These are phyloP conservation scores for Sonneratia caseolaris DNA, from an alignment of 345 rosid species.

Conservation along the genomic window DNA sequence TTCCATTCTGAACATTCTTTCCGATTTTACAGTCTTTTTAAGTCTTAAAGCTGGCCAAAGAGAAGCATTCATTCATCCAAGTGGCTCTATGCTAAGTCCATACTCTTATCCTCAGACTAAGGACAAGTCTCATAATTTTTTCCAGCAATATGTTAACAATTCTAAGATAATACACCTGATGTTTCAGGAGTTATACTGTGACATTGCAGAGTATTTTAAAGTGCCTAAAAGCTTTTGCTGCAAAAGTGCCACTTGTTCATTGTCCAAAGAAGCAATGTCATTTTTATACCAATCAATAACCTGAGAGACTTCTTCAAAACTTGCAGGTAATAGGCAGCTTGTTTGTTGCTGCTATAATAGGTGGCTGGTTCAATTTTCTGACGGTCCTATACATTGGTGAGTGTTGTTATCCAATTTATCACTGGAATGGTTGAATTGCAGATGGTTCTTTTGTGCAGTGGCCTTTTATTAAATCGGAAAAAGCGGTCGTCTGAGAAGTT, in stretches of 20 bases:
- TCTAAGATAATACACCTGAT: too few species aligned
- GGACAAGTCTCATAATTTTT: background rate
- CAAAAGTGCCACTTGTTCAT: background rate
- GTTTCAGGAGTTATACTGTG: too few species aligned
- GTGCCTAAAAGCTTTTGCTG: background rate
- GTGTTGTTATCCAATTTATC: conserved; percentile 7
- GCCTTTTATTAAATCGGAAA: background rate
- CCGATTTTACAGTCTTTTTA: background rate
- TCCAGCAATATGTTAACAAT: background rate
- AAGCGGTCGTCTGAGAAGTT: background rate
- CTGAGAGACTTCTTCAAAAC: background rate
- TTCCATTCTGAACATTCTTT: background rate
- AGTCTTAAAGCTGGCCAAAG: background rate
- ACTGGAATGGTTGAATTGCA: background rate
- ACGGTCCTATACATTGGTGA: conserved; percentile 82
- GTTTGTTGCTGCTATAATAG: conserved; percentile 63
- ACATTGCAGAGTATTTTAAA: too few species aligned
- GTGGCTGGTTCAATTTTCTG: conserved; percentile 90
- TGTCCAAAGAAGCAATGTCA: background rate
- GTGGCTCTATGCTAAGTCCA: too few species aligned
- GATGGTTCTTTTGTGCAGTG: background rate
- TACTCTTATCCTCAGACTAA: too few species aligned
- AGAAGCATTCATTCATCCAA: too few species aligned
- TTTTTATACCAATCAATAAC: background rate
- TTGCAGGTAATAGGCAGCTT: conserved; percentile 54